phyloP scores from a whole-genome alignment of 2,329 filamentous ascomycete genomes.

The Helminthosporium solani region DNA sequence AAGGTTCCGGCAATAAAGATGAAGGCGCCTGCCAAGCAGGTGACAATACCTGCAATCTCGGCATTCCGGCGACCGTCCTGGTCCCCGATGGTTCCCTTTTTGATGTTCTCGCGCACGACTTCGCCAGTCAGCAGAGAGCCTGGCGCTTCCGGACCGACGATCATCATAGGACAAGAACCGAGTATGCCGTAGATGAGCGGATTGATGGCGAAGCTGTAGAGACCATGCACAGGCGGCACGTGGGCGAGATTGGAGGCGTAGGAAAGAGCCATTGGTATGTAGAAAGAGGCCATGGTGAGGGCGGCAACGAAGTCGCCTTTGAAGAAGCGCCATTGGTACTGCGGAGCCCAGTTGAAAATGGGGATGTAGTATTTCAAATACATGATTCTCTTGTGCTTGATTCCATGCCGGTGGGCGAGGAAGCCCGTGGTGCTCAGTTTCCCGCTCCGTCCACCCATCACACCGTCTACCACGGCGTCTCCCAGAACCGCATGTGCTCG shows the following conservation, averaged over 20 bases:
- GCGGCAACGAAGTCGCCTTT: constrained; percentile 85
- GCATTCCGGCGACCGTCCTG: constrained; percentile 73
- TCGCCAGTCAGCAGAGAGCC: constrained; percentile 88
- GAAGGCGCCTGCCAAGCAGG: constrained; percentile 81
- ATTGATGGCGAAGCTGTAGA: constrained; percentile 93
- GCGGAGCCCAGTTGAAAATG: constrained; percentile 82
- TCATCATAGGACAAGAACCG: constrained; percentile 88
- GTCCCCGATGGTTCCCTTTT: constrained; percentile 63
- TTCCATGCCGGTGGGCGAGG: constrained; percentile 70
- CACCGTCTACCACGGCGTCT: constrained; percentile 47
- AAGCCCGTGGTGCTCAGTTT: constrained; percentile 72
- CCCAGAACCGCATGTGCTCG: constrained; percentile 44
- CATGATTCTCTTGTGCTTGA: constrained; percentile 74
- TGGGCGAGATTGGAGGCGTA: constrained; percentile 90
- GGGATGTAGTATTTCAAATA: constrained; percentile 94
- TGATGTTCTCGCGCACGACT: constrained; percentile 76
- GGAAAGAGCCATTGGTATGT: constrained; percentile 94
- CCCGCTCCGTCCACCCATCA: constrained; percentile 48
- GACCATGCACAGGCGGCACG: constrained; percentile 86
- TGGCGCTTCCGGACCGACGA: constrained; percentile 92
- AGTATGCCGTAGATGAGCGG: constrained; percentile 88
- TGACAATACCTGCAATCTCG: constrained; percentile 81
- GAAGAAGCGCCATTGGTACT: constrained; percentile 81
- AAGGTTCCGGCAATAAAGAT: constrained; percentile 85
- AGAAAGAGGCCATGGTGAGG: constrained; percentile 96